These are phyloP conservation scores for Pseudonitzschia multiseries DNA, from an alignment of 108 stramenopile genomes.

Conservation along the genomic window DNA sequence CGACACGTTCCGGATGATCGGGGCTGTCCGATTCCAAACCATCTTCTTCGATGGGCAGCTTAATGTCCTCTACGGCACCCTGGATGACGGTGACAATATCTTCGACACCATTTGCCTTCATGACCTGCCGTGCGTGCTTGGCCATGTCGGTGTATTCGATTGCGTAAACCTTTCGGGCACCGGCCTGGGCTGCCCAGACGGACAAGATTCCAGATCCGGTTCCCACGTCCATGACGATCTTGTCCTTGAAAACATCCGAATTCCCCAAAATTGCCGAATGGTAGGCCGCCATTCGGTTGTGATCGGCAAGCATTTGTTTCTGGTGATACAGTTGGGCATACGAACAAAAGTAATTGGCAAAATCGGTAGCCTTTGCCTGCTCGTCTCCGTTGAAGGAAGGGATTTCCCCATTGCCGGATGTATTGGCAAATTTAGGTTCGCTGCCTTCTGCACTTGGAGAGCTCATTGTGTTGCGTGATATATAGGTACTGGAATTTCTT, in stretches of 20 bases:
- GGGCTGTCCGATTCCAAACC: conserved; percentile 53
- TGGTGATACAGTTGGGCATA: conserved; percentile 98
- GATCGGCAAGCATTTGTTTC: conserved; percentile 98
- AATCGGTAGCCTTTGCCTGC: conserved; percentile 87
- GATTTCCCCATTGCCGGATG: conserved; percentile 66
- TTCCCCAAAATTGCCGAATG: conserved; percentile 96
- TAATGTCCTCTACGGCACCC: conserved; percentile 86
- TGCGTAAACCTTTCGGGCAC: conserved; percentile 91
- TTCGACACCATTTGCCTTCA: conserved; percentile 87
- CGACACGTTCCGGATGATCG: conserved; percentile 60
- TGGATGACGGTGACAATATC: conserved; percentile 97
- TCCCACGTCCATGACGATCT: conserved; percentile 98
- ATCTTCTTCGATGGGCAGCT: conserved; percentile 76
- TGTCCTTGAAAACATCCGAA: conserved; percentile 88
- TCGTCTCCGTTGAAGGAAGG: conserved; percentile 80
- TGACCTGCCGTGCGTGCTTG: conserved; percentile 88
- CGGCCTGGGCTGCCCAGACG: conserved; percentile 97
- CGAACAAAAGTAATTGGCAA: conserved; percentile 94
- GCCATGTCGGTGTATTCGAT: conserved; percentile 99
- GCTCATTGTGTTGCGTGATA: neutral
- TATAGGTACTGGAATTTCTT: neutral
- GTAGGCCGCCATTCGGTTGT: conserved; percentile 97
- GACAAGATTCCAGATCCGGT: conserved; percentile 97
- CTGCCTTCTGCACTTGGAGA: neutral
- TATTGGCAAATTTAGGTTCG: conserved; percentile 54